phyloP scores from a whole-genome alignment of 1,284 basidiomycete species.

The Nidula niveotomentosa region DNA sequence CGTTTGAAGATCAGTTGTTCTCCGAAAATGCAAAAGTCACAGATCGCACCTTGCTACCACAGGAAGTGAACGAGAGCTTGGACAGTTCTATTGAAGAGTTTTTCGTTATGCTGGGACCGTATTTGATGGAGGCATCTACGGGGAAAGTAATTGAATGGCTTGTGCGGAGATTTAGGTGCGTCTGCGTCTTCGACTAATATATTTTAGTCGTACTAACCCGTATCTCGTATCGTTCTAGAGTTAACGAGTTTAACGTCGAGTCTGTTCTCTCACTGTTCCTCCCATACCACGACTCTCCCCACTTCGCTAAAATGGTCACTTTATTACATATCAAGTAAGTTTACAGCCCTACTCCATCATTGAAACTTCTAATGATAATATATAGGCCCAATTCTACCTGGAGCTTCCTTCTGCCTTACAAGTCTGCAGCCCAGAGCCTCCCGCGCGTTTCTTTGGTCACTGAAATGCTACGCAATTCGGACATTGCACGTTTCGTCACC shows the following conservation, averaged over 20 bases:
- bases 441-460: slow-evolving; percentile 67
- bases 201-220: too few relatives aligned
- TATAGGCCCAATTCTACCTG: slow-evolving; percentile 49
- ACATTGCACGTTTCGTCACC: slow-evolving; percentile 73
- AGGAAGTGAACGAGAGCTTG: slow-evolving; percentile 64
- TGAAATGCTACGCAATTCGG: slow-evolving; percentile 73
- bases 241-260: slow-evolving; percentile 92
- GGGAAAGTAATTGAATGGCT: slow-evolving; percentile 97
- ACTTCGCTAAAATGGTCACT: slow-evolving; percentile 92
- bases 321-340: slow-evolving; percentile 79
- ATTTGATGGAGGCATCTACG: slow-evolving; percentile 80
- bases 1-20: slow-evolving; percentile 81
- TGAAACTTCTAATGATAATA: not conserved
- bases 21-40: slow-evolving; percentile 74
- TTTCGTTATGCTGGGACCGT: slow-evolving; percentile 74
- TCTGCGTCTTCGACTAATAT: not conserved
- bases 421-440: slow-evolving; percentile 73
- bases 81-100: slow-evolving; percentile 64
- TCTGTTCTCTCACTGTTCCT: slow-evolving; percentile 83
- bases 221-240: slow-evolving; percentile 41
- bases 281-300: slow-evolving; percentile 94
- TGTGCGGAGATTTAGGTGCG: slow-evolving; percentile 87
- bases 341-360: slow-evolving; percentile 2
- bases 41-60: slow-evolving; percentile 82
- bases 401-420: slow-evolving; percentile 74